Evolutionary conservation across 129 eudicot genomes (phyloP).

Genomic region (Chrysanthemum seticuspe): DNA sequence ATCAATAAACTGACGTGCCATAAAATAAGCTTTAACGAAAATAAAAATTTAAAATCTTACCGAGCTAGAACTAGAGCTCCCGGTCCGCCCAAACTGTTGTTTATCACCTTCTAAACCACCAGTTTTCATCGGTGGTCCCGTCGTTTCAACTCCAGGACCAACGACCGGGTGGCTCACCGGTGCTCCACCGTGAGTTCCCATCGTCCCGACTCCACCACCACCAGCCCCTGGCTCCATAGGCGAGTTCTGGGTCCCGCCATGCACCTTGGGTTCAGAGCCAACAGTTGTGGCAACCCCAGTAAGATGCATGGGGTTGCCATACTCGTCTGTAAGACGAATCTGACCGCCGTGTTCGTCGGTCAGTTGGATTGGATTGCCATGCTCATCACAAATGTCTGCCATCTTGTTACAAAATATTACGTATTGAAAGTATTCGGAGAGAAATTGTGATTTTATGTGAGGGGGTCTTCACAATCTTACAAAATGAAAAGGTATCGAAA

Average conservation of each 20-base stretch:
- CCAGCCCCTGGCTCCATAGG: slow-evolving; percentile 10
- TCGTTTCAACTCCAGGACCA: neutral
- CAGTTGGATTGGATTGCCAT: slow-evolving; percentile 70
- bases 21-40: neutral
- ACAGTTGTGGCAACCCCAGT: slow-evolving; percentile 59
- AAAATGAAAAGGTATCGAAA: too few species aligned
- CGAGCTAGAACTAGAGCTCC: slow-evolving; percentile 65
- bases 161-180: slow-evolving; percentile 9
- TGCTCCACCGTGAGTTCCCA: neutral
- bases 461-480: too few species aligned
- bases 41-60: slow-evolving; percentile 22
- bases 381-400: slow-evolving; percentile 72
- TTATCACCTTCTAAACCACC: slow-evolving; percentile 5
- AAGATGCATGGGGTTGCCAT: slow-evolving; percentile 67
- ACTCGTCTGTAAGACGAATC: slow-evolving; percentile 64
- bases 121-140: too few species aligned
- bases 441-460: slow-evolving; percentile 15
- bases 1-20: neutral
- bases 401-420: neutral
- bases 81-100: slow-evolving; percentile 34
- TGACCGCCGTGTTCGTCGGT: slow-evolving; percentile 64
- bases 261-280: slow-evolving; percentile 9
- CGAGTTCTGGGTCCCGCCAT: slow-evolving; percentile 20
- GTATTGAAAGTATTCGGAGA: neutral
- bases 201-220: slow-evolving; percentile 18